Percentiles rank a stretch among this genome's conserved stretches.
Conservation (phyloP, 1,284 basidiomycete species). For the Ganoderma sinense region DNA sequence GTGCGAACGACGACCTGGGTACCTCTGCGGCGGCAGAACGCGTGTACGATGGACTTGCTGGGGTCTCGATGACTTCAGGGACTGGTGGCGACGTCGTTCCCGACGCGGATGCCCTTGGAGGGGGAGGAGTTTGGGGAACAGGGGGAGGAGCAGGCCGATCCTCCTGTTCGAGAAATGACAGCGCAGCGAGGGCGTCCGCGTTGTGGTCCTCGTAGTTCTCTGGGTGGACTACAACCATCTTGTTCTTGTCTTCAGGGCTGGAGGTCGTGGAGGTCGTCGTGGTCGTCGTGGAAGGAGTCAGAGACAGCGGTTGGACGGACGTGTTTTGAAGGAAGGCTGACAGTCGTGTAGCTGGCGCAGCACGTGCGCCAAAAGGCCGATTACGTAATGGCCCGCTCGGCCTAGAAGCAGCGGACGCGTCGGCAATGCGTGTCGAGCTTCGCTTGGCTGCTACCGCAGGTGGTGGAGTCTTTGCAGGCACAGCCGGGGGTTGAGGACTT, state of each 20-base stretch:
- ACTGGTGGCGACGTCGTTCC: constrained; percentile 30
- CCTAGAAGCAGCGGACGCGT: constrained; percentile 29
- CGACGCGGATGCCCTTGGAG: constrained; percentile 26
- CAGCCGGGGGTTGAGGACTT: constrained; percentile 23
- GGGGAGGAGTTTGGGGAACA: constrained; percentile 31
- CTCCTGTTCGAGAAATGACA: constrained; percentile 74
- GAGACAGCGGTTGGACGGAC: constrained; percentile 23
- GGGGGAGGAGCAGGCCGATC: constrained; percentile 42
- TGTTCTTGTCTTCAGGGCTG: constrained; percentile 28
- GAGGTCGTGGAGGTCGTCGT: constrained; percentile 21
- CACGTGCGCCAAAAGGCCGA: constrained; percentile 85
- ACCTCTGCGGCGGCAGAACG: constrained; percentile 24
- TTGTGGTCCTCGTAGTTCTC: constrained; percentile 53
- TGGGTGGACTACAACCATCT: constrained; percentile 23
- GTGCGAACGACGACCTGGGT: constrained; percentile 83
- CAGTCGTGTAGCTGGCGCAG: constrained; percentile 53
- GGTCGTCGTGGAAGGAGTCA: constrained; percentile 28
- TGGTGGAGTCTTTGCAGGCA: constrained; percentile 24
- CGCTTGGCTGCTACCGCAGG: constrained; percentile 13
- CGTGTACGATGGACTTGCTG: constrained; percentile 41
- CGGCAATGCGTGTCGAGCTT: constrained; percentile 10
- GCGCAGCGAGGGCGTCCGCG: constrained; percentile 77
- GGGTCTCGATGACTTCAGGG: constrained; percentile 36
- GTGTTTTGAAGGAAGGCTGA: constrained; percentile 34
- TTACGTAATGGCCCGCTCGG: constrained; percentile 37